Evolutionary conservation across 257 asterid species (phyloP).

Genomic region (Ilex aquifolium): DNA sequence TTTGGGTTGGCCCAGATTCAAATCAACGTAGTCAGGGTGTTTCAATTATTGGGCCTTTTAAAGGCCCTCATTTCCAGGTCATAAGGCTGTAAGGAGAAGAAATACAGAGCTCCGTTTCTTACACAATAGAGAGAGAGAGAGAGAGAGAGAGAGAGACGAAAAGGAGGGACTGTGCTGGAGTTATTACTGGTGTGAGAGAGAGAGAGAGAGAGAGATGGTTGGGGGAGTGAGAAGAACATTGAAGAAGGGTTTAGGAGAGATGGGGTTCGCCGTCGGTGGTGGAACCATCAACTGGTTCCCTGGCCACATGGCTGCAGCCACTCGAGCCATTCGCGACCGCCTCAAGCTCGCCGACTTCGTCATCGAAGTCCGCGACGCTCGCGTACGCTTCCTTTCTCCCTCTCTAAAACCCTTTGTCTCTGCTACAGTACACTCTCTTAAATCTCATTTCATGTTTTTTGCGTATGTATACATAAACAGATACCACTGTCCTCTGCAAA

Average conservation of each 20-base stretch:
- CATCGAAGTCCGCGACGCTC: constrained; percentile 94
- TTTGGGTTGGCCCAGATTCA: too few species aligned
- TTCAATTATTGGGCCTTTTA: too few species aligned
- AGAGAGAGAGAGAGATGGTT: constrained; percentile 20
- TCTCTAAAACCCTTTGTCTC: neutral
- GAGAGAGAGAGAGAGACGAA: neutral
- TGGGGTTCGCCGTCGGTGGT: constrained; percentile 76
- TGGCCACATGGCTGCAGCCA: constrained; percentile 99
- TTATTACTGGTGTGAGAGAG: too few species aligned
- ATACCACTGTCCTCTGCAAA: constrained; percentile 84
- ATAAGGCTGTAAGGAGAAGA: too few species aligned
- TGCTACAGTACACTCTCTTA: neutral
- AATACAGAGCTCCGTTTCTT: too few species aligned
- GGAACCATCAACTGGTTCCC: constrained; percentile 92
- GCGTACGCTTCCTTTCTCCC: constrained; percentile 33
- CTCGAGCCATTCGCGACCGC: constrained; percentile 90
- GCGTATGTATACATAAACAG: constrained; percentile 23
- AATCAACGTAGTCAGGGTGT: too few species aligned
- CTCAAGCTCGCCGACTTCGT: constrained; percentile 77
- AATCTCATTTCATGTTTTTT: neutral
- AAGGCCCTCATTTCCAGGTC: too few species aligned
- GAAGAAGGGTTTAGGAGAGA: constrained; percentile 60
- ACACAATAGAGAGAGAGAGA: neutral
- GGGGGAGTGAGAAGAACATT: constrained; percentile 31
- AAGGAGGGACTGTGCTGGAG: too few species aligned